Base-by-base conservation (phyloP, 2,329 filamentous ascomycete species). In the Ramularia endophylla region DNA sequence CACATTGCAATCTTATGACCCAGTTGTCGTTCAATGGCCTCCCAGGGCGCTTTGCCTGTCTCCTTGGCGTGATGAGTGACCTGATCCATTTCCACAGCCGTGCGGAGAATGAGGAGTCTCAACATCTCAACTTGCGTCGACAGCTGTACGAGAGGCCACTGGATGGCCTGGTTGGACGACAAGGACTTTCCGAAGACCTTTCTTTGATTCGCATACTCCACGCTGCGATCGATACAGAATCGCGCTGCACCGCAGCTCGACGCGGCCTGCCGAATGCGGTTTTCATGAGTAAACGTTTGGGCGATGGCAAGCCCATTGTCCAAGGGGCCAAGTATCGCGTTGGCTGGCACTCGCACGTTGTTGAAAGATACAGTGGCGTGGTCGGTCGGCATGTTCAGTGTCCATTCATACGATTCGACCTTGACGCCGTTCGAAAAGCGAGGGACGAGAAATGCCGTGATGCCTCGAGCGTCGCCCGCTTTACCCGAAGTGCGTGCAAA, bases 321-420 rank as follows among this genome's bases (percentile, higher is more conserved):
- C 8, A 73, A 50, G 1, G 65, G 63, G 0, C 77, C 77, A 1
- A 81, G 64, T 25, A 80, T 63, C 1, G 73, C 65, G 15, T 65
- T 68, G 11, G 65, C 61, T 0, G 77, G 74, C 1, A 81, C 73
- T 53, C 66, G 74, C n/a, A 79, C 77, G 41, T 74, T 60, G 12
- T 68, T 69, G 31, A 81, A 63, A 2, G 69, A 68, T 28, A 81
- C 65, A 1, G 77, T 81, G 2, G 78, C 78, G 54, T 81, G 78
- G 56, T 82, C 78, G 5, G 78, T 81, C 0, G 77, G 77, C 77
- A 81, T 82, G 52, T 81, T 81, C 38, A 81, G 69, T 1, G 77
- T 81, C 75, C 77, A 81, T 59, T 81, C 72, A 50, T 78, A 81
- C 27, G 73, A 77, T 33, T 72, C 68, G 6, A 79, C 69, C 15